A percentile compares a stretch with the other conserved stretches of the same genome.
These are phyloP conservation scores for Polychytrium aggregatum DNA, from an alignment of 192 early-diverging fungal genomes.

Conservation along the genomic window DNA sequence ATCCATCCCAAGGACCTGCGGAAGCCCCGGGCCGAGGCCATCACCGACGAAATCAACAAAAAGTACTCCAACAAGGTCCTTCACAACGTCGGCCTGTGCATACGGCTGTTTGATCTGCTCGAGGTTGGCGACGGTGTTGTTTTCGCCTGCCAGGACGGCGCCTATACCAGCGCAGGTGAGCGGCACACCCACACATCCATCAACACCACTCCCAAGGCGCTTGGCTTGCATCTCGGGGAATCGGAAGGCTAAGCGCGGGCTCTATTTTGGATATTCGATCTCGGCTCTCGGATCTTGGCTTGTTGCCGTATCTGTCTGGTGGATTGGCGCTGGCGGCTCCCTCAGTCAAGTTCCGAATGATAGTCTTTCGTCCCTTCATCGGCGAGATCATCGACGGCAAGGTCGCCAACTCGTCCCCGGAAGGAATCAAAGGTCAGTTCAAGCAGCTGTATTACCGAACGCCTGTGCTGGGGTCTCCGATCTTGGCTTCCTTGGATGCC, in stretches of 20 bases:
- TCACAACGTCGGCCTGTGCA: constrained; percentile 84
- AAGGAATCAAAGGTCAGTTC: constrained; percentile 62
- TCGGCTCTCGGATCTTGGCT: too few species aligned
- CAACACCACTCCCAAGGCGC: too few species aligned
- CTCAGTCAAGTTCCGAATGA: constrained; percentile 70
- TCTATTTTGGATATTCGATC: neutral
- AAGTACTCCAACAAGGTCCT: constrained; percentile 93
- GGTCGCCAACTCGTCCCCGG: constrained; percentile 55
- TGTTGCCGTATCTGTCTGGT: too few species aligned
- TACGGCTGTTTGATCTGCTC: constrained; percentile 69
- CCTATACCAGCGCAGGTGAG: constrained; percentile 61
- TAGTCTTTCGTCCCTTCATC: constrained; percentile 83
- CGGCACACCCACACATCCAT: too few species aligned
- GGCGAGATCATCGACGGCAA: constrained; percentile 78
- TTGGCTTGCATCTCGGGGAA: too few species aligned
- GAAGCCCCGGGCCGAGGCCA: constrained; percentile 62
- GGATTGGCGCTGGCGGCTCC: too few species aligned
- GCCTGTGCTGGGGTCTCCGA: too few species aligned
- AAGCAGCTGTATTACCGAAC: too few species aligned
- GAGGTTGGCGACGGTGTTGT: constrained; percentile 77
- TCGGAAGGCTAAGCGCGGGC: too few species aligned
- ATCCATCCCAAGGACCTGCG: constrained; percentile 68
- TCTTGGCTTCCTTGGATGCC: too few species aligned
- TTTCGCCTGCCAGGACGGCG: constrained; percentile 70
- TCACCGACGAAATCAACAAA: constrained; percentile 78